Percentiles rank a stretch among this genome's conserved stretches.
Conservation (phyloP, 352 stramenopile species). For the Globisporangium viniferum region DNA sequence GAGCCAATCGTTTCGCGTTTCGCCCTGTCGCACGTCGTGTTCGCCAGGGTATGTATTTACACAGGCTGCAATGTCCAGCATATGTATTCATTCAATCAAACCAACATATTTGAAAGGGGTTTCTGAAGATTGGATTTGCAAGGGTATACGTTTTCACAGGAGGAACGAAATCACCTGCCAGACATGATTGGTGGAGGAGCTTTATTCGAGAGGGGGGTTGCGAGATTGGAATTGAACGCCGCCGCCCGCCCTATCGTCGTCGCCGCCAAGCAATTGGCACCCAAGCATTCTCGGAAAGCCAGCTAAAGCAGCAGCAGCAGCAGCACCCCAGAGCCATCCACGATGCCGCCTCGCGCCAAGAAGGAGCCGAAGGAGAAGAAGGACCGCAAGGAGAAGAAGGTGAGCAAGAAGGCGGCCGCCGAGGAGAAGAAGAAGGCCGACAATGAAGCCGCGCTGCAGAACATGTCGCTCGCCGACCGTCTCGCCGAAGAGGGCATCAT, state of each 20-base stretch:
- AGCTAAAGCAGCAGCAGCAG: slow-evolving; percentile 8
- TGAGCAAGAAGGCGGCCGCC: slow-evolving; percentile 66
- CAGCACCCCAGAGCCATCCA: background rate
- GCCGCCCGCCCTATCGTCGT: background rate
- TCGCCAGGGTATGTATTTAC: background rate
- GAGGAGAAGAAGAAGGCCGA: slow-evolving; percentile 80
- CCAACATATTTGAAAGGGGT: background rate
- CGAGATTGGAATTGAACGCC: background rate
- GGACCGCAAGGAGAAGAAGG: slow-evolving; percentile 79
- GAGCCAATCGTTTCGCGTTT: slow-evolving; percentile 13
- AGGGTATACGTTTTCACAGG: background rate
- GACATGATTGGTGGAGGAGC: slow-evolving; percentile 13
- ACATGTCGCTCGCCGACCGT: slow-evolving; percentile 84
- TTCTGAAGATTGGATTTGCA: slow-evolving; percentile 4
- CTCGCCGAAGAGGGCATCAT: slow-evolving; percentile 94
- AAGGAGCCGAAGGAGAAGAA: slow-evolving; percentile 71
- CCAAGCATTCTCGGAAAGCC: slow-evolving; percentile 8
- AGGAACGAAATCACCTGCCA: background rate
- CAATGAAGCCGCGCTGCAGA: slow-evolving; percentile 52
- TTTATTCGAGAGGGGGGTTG: slow-evolving; percentile 14
- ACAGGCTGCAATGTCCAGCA: background rate
- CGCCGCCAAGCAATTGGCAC: background rate
- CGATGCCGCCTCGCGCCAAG: slow-evolving; percentile 13
- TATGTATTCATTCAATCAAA: no score
- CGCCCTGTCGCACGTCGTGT: background rate